phyloP scores from a whole-genome alignment of 106 monocot species.

The Dendrobium catenatum region DNA sequence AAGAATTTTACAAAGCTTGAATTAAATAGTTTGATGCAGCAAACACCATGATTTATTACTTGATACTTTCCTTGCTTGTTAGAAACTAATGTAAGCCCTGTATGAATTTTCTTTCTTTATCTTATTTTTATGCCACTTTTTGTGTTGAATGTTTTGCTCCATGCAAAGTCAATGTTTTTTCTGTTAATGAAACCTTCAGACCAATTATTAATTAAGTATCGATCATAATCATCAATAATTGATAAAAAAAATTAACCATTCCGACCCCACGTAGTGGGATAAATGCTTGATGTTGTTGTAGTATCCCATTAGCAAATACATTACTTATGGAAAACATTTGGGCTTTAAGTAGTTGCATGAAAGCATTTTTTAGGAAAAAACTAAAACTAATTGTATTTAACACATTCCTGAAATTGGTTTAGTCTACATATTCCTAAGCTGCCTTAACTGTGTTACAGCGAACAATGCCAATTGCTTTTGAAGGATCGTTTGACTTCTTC shows the following conservation, averaged over 20 bases:
- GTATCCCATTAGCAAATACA: not conserved
- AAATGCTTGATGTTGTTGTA: too few relatives aligned
- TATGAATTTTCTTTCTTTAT: not conserved
- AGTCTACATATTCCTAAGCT: not conserved
- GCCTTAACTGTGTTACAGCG: constrained; percentile 33
- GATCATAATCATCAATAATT: not conserved
- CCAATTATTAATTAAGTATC: not conserved
- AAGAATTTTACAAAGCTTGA: not conserved
- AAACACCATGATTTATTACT: not conserved
- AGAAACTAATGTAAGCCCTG: not conserved
- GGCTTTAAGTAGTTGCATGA: not conserved
- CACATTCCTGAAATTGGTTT: not conserved
- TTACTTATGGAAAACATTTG: not conserved
- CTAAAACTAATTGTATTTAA: not conserved
- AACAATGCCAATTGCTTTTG: constrained; percentile 56
- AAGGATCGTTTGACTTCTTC: constrained; percentile 86
- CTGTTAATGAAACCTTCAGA: not conserved
- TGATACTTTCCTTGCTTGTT: not conserved
- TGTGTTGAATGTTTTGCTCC: not conserved
- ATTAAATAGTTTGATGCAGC: not conserved
- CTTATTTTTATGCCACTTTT: not conserved
- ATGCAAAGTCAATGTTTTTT: not conserved
- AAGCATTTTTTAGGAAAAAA: not conserved
- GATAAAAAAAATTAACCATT: not conserved
- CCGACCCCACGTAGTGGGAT: too few relatives aligned